Evolutionary conservation across 305 asterid genomes (phyloP).

Genomic region (Fraxinus xanthoxyloides): DNA sequence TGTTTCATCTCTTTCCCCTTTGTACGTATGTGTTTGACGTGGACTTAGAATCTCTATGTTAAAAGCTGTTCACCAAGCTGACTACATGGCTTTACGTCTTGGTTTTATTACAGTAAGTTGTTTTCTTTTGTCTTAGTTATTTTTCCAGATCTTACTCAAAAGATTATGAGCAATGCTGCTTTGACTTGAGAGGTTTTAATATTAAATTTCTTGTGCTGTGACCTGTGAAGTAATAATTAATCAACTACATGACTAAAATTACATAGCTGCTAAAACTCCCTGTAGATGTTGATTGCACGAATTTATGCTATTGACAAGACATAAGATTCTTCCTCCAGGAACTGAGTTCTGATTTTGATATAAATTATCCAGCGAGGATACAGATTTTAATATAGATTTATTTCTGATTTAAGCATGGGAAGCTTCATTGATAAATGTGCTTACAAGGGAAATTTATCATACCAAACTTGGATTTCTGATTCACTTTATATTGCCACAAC

Average conservation of each 20-base stretch:
- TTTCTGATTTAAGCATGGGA: too few relatives aligned
- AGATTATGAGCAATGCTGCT: background rate
- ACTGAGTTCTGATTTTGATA: background rate
- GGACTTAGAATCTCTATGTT: background rate
- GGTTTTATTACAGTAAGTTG: constrained; percentile 77
- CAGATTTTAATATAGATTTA: too few relatives aligned
- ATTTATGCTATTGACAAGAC: background rate
- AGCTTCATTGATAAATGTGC: background rate
- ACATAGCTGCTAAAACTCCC: background rate
- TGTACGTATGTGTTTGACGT: background rate
- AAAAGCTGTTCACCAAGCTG: constrained; percentile 58
- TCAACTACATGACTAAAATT: background rate
- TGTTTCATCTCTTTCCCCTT: constrained; percentile 5
- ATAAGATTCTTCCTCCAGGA: background rate
- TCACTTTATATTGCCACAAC: background rate
- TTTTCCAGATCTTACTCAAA: background rate
- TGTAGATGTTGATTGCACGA: background rate
- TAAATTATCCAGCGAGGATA: too few relatives aligned
- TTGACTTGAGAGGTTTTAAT: background rate
- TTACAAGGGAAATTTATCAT: background rate
- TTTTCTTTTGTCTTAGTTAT: background rate
- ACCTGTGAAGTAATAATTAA: background rate
- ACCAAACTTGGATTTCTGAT: background rate
- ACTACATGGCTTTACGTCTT: constrained; percentile 83
- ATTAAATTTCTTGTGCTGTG: background rate